These are phyloP conservation scores for Pelargonium australe DNA, from an alignment of 441 rosid genomes.

Conservation along the genomic window DNA sequence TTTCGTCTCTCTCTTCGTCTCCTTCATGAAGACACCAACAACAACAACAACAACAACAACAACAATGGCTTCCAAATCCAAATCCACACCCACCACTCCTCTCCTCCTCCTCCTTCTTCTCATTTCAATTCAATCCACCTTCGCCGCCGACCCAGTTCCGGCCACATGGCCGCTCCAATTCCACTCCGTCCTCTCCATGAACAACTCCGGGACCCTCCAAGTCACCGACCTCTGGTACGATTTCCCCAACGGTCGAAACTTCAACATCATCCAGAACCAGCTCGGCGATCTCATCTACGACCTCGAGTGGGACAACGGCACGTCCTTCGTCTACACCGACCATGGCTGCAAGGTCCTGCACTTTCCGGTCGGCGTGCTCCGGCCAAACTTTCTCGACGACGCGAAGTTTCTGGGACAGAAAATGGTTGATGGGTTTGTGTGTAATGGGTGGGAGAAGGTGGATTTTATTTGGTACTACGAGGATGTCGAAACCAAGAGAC, in stretches of 20 bases:
- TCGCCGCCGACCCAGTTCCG: slow-evolving; percentile 42
- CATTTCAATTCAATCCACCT: background rate
- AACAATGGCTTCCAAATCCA: slow-evolving; percentile 1
- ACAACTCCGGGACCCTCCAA: slow-evolving; percentile 56
- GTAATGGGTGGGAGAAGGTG: slow-evolving; percentile 74
- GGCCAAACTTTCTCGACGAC: slow-evolving; percentile 74
- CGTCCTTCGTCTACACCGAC: slow-evolving; percentile 51
- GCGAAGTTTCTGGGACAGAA: slow-evolving; percentile 59
- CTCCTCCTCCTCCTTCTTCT: background rate
- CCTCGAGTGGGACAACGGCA: slow-evolving; percentile 84
- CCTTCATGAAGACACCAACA: no score
- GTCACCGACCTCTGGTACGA: slow-evolving; percentile 83
- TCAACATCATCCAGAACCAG: slow-evolving; percentile 71
- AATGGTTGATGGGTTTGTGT: slow-evolving; percentile 51
- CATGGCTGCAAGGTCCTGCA: slow-evolving; percentile 39
- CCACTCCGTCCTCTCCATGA: slow-evolving; percentile 65
- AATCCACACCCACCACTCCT: background rate
- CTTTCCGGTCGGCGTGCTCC: slow-evolving; percentile 53
- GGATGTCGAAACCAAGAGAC: slow-evolving; percentile 55
- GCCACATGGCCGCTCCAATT: slow-evolving; percentile 66
- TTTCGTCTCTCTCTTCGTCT: no score
- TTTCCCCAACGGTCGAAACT: slow-evolving; percentile 71
- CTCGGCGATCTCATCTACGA: slow-evolving; percentile 53
- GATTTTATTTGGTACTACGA: slow-evolving; percentile 77
- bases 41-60: background rate